Evolutionary conservation across 495 filamentous ascomycete genomes (phyloP).

Genomic region (Trichoderma virens): DNA sequence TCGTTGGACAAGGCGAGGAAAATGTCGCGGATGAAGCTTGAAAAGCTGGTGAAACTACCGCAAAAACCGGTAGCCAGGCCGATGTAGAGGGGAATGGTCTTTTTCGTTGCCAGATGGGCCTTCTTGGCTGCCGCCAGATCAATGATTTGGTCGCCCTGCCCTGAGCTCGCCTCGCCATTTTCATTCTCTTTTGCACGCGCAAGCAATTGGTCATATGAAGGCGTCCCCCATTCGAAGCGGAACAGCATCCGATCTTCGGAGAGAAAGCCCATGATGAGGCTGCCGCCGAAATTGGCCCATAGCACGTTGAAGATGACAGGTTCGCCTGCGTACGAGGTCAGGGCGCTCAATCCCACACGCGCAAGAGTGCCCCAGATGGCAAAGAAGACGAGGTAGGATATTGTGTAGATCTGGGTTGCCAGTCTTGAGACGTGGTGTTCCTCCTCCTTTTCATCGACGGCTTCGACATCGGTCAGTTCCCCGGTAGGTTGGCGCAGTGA

Average conservation of each 20-base stretch:
- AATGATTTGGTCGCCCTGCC: conserved; percentile 15
- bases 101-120: conserved; percentile 54
- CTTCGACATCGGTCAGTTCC: not conserved
- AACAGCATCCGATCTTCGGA: conserved; percentile 74
- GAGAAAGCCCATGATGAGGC: conserved; percentile 74
- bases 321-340: conserved; percentile 74
- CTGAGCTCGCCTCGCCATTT: conserved; percentile 23
- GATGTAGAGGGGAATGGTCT: conserved; percentile 82
- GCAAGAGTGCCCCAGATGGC: conserved; percentile 81
- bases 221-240: conserved; percentile 52
- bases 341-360: conserved; percentile 69
- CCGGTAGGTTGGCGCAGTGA: not conserved
- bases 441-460: conserved; percentile 1
- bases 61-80: conserved; percentile 92
- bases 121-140: conserved; percentile 38
- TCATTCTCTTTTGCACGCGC: conserved; percentile 23
- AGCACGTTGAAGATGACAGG: conserved; percentile 67
- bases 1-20: conserved; percentile 82
- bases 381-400: conserved; percentile 80
- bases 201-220: conserved; percentile 23
- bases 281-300: conserved; percentile 89
- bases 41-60: conserved; percentile 88
- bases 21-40: conserved; percentile 75
- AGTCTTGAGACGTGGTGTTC: conserved; percentile 34
- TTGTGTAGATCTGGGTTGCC: conserved; percentile 66